Evolutionary conservation across 2,329 filamentous ascomycete species (phyloP).

Genomic region (Lecanicillium sp.): DNA sequence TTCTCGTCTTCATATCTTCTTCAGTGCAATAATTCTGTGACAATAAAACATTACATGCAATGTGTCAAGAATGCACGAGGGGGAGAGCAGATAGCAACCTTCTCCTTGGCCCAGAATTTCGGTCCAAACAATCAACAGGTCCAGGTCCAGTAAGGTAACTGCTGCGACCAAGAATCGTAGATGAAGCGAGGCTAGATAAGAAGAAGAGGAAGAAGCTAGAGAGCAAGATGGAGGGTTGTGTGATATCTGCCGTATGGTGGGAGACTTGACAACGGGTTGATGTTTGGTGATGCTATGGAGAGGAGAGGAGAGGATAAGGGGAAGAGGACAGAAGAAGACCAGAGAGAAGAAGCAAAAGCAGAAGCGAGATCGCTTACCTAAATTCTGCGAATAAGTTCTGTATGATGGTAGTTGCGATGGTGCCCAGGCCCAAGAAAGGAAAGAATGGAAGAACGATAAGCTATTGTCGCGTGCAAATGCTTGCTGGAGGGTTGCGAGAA

Average conservation of each 20-base stretch:
- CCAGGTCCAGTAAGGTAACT: constrained; percentile 29
- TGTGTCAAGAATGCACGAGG: too few species aligned
- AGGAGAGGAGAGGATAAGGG: constrained; percentile 24
- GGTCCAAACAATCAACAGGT: too few species aligned
- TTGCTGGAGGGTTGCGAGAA: too few species aligned
- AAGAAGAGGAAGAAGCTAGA: constrained; percentile 47
- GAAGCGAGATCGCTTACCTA: constrained; percentile 10
- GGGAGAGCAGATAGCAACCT: too few species aligned
- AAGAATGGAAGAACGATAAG: constrained; percentile 13
- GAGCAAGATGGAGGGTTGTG: constrained; percentile 43
- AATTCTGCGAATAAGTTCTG: constrained; percentile 10
- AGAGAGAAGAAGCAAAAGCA: constrained; percentile 6
- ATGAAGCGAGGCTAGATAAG: constrained; percentile 52
- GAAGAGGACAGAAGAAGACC: constrained; percentile 7
- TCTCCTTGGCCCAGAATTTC: too few species aligned
- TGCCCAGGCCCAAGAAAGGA: constrained; percentile 10
- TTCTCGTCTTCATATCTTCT: too few species aligned
- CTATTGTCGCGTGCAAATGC: too few species aligned
- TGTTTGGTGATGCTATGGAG: constrained; percentile 39
- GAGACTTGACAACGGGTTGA: constrained; percentile 34
- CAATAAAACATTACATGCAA: too few species aligned
- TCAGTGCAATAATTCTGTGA: too few species aligned
- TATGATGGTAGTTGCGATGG: constrained; percentile 7
- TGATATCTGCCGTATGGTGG: constrained; percentile 24
- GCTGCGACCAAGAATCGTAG: constrained; percentile 44